Conservation (phyloP, 2,329 filamentous ascomycete species). For the Hypoxylon rubiginosum region DNA sequence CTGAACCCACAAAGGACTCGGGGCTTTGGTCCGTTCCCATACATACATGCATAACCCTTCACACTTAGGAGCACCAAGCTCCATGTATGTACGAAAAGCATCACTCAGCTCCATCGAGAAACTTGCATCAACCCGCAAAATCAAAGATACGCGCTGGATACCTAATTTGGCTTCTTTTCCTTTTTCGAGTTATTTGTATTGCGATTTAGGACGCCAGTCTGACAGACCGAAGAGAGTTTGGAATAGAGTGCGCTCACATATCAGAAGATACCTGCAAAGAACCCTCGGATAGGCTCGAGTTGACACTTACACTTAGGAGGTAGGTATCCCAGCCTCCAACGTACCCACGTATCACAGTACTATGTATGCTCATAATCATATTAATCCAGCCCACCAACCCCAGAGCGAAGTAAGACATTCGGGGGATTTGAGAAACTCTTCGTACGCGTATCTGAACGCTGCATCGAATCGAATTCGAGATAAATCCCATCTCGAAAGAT, state of each 20-base stretch:
- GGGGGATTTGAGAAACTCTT: not conserved
- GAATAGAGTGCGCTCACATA: conserved; percentile 3
- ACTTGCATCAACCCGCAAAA: not conserved
- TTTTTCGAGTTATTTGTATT: not conserved
- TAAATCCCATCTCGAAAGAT: conserved; percentile 23
- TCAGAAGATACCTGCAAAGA: not conserved
- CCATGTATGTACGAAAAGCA: conserved; percentile 5
- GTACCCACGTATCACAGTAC: not conserved
- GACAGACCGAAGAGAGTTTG: not conserved
- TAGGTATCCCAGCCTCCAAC: not conserved
- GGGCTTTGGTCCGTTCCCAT: conserved; percentile 18
- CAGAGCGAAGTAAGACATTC: not conserved
- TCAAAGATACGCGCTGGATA: not conserved
- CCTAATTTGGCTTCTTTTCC: not conserved
- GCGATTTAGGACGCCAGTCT: not conserved
- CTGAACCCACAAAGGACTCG: conserved; percentile 27
- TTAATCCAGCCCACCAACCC: not conserved
- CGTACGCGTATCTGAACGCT: conserved; percentile 2
- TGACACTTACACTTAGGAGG: not conserved
- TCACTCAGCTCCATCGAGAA: not conserved
- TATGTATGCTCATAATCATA: not conserved
- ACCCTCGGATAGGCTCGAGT: not conserved
- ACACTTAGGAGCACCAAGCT: no score
- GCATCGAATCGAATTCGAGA: not conserved
- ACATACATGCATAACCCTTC: conserved; percentile 1